phyloP scores from a whole-genome alignment of 257 asterid species.

The Primulina huaijiensis region DNA sequence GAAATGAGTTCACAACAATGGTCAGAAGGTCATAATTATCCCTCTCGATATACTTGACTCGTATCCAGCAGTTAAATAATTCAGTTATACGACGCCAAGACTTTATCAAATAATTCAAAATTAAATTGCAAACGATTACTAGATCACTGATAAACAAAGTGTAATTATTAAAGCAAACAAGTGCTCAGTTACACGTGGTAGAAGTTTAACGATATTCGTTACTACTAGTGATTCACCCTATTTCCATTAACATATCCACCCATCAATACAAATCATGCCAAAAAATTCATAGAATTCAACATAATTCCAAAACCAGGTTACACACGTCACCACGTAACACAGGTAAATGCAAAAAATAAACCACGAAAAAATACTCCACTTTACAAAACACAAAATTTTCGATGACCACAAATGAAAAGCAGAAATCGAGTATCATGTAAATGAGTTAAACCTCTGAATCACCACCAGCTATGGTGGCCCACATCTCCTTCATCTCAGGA shows the following conservation, averaged over 20 bases:
- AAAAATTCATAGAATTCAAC: slow-evolving; percentile 6
- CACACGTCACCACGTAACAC: background rate
- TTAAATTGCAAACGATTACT: background rate
- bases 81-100: background rate
- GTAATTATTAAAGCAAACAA: background rate
- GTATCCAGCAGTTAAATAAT: slow-evolving; percentile 1
- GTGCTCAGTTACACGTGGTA: background rate
- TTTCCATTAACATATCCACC: slow-evolving; percentile 13
- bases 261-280: background rate
- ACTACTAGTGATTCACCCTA: background rate
- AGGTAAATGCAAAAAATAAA: background rate
- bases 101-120: background rate
- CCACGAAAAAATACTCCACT: background rate
- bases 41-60: background rate
- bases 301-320: slow-evolving; percentile 17
- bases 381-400: background rate
- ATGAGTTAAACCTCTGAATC: slow-evolving; percentile 40
- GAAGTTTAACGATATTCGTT: slow-evolving; percentile 10
- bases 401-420: background rate
- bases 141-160: background rate
- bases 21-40: slow-evolving; percentile 4
- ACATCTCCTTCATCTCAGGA: slow-evolving; percentile 92
- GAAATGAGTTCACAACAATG: background rate
- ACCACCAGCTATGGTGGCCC: slow-evolving; percentile 83
- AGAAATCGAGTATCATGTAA: background rate